These are phyloP conservation scores for Cicer chorassanicum DNA, from an alignment of 306 rosid species.

Conservation along the genomic window DNA sequence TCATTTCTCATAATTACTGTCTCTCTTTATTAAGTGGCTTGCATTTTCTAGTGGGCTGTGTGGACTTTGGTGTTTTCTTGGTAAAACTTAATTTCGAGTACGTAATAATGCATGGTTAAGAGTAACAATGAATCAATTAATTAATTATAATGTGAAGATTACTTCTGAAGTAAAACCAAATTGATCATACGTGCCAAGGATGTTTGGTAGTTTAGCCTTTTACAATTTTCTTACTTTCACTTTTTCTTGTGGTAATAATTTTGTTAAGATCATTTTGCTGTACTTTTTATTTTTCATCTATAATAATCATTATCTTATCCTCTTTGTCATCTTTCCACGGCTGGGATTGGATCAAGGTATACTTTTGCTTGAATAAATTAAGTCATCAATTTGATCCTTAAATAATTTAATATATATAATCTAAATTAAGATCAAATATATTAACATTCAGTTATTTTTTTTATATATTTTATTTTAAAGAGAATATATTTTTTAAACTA, in stretches of 20 bases:
- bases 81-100: slow-evolving; percentile 46
- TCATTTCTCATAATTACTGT: slow-evolving; percentile 60
- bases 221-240: slow-evolving; percentile 21
- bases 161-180: slow-evolving; percentile 49
- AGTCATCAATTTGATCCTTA: no score
- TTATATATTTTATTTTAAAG: no score
- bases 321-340: slow-evolving; percentile 34
- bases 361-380: not conserved
- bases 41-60: slow-evolving; percentile 45
- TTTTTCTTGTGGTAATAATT: slow-evolving; percentile 40
- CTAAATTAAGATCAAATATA: no score
- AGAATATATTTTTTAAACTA: no score
- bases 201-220: slow-evolving; percentile 45
- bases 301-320: slow-evolving; percentile 20
- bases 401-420: no score
- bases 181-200: slow-evolving; percentile 44
- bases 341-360: not conserved
- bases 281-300: slow-evolving; percentile 38
- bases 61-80: slow-evolving; percentile 48
- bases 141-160: slow-evolving; percentile 55
- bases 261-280: slow-evolving; percentile 13
- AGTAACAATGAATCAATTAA: slow-evolving; percentile 45
- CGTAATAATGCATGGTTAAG: slow-evolving; percentile 52
- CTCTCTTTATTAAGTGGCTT: slow-evolving; percentile 56
- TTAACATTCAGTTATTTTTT: no score